Conservation (phyloP, 805 yeast species). For the Starmerella bombi region DNA sequence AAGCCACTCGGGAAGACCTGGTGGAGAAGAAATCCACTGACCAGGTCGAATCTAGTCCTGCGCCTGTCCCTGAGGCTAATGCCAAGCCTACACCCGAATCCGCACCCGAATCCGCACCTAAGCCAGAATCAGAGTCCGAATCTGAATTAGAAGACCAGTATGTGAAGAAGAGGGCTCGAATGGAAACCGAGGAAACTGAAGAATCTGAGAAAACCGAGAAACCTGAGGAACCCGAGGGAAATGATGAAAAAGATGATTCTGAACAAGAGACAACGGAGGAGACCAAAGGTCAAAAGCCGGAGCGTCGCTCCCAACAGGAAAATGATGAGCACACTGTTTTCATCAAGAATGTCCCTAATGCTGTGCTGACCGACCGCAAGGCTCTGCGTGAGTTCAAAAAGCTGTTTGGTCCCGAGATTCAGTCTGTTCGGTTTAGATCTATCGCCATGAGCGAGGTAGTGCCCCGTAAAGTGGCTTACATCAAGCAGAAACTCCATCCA, state of each 20-base stretch:
- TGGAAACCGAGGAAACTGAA: constrained; percentile 1
- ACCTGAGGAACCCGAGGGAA: not conserved
- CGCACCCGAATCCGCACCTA: not conserved
- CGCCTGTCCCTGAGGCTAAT: not conserved
- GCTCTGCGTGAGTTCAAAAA: constrained; percentile 51
- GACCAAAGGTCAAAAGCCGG: too few species aligned
- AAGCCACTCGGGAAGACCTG: constrained; percentile 5
- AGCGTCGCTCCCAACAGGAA: constrained; percentile 35
- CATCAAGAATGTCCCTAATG: constrained; percentile 67
- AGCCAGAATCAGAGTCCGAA: constrained; percentile 13
- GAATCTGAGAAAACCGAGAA: not conserved
- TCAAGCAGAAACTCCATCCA: constrained; percentile 61
- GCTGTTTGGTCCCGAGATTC: constrained; percentile 32
- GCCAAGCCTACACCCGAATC: not conserved
- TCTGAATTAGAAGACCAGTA: constrained; percentile 36
- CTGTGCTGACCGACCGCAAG: constrained; percentile 50
- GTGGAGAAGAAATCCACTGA: constrained; percentile 28
- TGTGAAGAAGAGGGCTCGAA: constrained; percentile 37
- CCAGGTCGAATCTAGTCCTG: constrained; percentile 30
- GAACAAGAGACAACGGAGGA: too few species aligned
- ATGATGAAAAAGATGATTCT: too few species aligned
- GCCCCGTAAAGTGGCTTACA: constrained; percentile 86
- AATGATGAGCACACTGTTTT: constrained; percentile 80
- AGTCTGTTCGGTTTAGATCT: constrained; percentile 77
- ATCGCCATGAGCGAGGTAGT: constrained; percentile 75